Percentiles rank a stretch among this genome's conserved stretches.
phyloP scores from a whole-genome alignment of 148 eudicot species.

The Cornus florida region DNA sequence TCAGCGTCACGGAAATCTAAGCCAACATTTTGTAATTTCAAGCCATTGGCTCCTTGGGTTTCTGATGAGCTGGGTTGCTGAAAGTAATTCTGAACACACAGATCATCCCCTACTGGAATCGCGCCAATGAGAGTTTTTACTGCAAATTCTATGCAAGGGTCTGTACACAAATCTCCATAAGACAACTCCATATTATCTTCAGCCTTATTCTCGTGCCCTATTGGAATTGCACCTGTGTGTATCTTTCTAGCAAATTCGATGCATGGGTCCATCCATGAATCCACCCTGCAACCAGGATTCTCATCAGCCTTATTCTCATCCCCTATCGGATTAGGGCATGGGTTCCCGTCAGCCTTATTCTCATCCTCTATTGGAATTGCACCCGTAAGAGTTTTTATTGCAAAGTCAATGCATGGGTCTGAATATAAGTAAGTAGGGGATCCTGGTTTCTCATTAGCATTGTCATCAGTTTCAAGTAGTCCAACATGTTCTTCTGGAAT shows the following conservation, averaged over 20 bases:
- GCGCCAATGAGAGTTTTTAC: constrained; percentile 52
- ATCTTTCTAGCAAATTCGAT: constrained; percentile 54
- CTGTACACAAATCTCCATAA: constrained; percentile 15
- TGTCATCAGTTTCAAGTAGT: background rate
- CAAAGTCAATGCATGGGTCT: constrained; percentile 94
- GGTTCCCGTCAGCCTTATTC: too few species aligned
- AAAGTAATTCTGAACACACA: constrained; percentile 13
- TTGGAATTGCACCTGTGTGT: constrained; percentile 40
- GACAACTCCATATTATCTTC: background rate
- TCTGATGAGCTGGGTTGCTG: constrained; percentile 20
- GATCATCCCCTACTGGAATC: constrained; percentile 20
- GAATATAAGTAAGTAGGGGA: constrained; percentile 27
- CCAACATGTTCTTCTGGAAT: constrained; percentile 10
- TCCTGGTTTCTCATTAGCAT: constrained; percentile 28
- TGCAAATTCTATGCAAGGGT: constrained; percentile 53
- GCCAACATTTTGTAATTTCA: background rate
- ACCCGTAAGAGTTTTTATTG: constrained; percentile 82
- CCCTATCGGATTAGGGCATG: background rate
- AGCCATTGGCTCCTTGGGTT: background rate
- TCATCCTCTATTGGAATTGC: constrained; percentile 23
- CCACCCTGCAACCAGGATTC: background rate
- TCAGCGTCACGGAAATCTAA: constrained; percentile 9
- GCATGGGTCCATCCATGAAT: constrained; percentile 47
- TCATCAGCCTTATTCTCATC: constrained; percentile 16
- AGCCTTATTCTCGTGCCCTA: constrained; percentile 13